Evolutionary conservation across 306 rosid species (phyloP).

Genomic region (Lablab purpureus): DNA sequence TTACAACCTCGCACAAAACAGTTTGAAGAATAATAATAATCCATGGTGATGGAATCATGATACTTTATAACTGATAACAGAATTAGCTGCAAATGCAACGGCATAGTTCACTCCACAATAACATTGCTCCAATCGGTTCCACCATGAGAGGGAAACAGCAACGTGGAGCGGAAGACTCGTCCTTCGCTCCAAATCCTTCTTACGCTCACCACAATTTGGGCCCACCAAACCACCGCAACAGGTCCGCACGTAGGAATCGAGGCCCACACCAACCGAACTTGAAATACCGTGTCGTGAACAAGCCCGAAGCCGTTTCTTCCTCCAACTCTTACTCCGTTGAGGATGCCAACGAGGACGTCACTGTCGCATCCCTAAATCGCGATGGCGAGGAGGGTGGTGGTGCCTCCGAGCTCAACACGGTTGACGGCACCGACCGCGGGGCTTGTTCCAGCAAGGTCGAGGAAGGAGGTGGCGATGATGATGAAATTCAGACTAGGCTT

Average conservation of each 20-base stretch:
- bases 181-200: constrained; percentile 24
- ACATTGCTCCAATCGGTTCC: neutral
- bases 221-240: neutral
- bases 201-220: constrained; percentile 2
- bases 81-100: no score
- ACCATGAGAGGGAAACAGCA: constrained; percentile 34
- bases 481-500: constrained; percentile 49
- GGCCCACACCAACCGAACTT: constrained; percentile 42
- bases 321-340: constrained; percentile 36
- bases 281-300: constrained; percentile 47
- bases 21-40: neutral
- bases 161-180: neutral
- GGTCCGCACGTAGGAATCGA: constrained; percentile 36
- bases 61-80: no score
- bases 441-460: constrained; percentile 46
- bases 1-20: no score
- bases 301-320: constrained; percentile 43
- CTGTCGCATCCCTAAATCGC: constrained; percentile 6
- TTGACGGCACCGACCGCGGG: constrained; percentile 19
- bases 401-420: constrained; percentile 4
- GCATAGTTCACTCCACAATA: neutral
- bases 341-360: neutral
- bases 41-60: neutral
- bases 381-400: constrained; percentile 4
- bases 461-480: neutral